Evolutionary conservation across 1,284 basidiomycete genomes (phyloP).

Genomic region (Apiotrichum mycotoxinovorans): DNA sequence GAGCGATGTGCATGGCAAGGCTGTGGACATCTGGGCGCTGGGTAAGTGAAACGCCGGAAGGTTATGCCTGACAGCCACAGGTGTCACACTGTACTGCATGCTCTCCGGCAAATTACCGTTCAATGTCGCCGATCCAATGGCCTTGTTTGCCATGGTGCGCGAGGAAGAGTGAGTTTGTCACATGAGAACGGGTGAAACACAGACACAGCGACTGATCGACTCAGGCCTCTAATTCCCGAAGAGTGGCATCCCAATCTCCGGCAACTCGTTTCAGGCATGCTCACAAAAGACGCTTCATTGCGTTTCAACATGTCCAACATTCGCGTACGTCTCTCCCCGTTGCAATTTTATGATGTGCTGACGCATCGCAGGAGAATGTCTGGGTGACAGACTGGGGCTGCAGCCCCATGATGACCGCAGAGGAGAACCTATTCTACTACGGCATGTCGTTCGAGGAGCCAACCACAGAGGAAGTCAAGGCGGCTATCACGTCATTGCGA

Average conservation of each 20-base stretch:
- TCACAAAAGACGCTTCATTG: constrained; percentile 46
- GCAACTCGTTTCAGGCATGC: constrained; percentile 45
- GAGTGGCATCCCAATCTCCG: constrained; percentile 43
- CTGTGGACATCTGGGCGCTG: constrained; percentile 57
- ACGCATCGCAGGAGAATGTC: constrained; percentile 43
- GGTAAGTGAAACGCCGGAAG: constrained; percentile 35
- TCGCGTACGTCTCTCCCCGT: constrained; percentile 29
- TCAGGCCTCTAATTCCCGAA: constrained; percentile 43
- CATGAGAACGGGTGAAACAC: neutral
- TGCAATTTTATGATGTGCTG: neutral
- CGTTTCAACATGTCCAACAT: constrained; percentile 47
- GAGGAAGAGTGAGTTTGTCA: constrained; percentile 46
- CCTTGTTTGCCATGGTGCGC: constrained; percentile 54
- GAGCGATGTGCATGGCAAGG: constrained; percentile 51
- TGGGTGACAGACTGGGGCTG: constrained; percentile 49
- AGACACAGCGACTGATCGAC: neutral
- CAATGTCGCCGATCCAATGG: constrained; percentile 52
- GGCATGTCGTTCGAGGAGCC: constrained; percentile 51
- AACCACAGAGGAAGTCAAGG: constrained; percentile 47
- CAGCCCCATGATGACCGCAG: constrained; percentile 40
- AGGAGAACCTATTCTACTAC: constrained; percentile 49
- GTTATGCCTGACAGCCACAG: constrained; percentile 20
- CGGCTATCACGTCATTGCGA: constrained; percentile 43
- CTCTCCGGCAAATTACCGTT: constrained; percentile 56
- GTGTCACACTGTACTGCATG: constrained; percentile 58